Conservation (phyloP, 371 early-diverging fungal species). For the Mortierella sp. region DNA sequence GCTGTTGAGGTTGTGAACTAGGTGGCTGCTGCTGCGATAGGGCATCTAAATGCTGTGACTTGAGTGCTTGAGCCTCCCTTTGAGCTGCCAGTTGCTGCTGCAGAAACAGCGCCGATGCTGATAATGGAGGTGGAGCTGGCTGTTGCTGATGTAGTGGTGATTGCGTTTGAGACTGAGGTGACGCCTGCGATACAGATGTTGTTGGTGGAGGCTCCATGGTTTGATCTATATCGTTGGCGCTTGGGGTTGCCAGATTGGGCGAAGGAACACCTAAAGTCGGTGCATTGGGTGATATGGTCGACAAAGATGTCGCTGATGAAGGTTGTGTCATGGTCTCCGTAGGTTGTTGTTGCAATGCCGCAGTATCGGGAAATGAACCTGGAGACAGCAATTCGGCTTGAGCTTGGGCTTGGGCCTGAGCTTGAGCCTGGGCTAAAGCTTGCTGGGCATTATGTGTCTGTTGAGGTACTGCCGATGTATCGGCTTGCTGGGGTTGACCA, state of each 20-base stretch:
- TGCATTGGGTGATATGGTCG: neutral
- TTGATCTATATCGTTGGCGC: neutral
- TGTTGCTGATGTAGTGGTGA: constrained; percentile 4
- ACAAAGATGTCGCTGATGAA: neutral
- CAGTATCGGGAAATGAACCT: neutral
- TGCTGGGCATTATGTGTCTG: neutral
- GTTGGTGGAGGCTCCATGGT: neutral
- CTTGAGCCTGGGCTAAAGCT: neutral
- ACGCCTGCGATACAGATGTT: neutral
- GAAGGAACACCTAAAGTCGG: neutral
- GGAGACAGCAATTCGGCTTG: neutral
- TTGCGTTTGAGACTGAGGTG: neutral
- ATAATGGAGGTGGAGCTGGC: constrained; percentile 7
- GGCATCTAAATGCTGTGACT: neutral
- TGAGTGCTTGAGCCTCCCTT: neutral
- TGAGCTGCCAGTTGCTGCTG: constrained; percentile 24
- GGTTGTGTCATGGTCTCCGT: neutral
- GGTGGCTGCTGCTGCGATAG: neutral
- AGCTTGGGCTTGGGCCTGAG: constrained; percentile 1
- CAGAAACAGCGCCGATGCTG: constrained; percentile 12
- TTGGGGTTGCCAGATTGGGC: neutral
- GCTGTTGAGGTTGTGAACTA: constrained; percentile 2
- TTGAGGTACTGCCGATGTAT: neutral
- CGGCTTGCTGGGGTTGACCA: neutral
- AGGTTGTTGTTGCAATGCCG: neutral